phyloP scores from a whole-genome alignment of 768 basidiomycete species.

The Rhodotorula diobovata region DNA sequence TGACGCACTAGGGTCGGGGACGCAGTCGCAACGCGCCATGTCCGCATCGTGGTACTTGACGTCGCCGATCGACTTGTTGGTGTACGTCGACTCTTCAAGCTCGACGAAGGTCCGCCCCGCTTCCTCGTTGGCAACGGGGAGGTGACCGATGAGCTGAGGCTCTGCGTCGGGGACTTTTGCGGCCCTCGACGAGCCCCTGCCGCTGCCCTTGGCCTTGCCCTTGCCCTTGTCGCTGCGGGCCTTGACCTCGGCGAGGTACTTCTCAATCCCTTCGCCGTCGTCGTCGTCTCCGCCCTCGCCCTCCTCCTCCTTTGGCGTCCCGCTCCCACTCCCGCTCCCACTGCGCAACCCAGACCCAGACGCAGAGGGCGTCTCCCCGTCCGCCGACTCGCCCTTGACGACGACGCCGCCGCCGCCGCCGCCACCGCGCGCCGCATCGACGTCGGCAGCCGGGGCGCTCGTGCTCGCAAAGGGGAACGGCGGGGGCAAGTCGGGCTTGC shows the following conservation, averaged over 20 bases:
- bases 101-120: conserved; percentile 50
- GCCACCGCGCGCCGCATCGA: not conserved
- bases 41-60: conserved; percentile 56
- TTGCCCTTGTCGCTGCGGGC: not conserved
- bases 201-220: conserved; percentile 1
- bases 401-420: not conserved
- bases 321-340: not conserved
- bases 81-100: conserved; percentile 21
- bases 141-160: conserved; percentile 63
- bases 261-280: not conserved
- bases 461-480: conserved; percentile 14
- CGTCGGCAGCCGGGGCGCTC: not conserved
- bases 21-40: conserved; percentile 93
- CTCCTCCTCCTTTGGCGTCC: not conserved
- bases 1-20: conserved; percentile 73
- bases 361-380: not conserved
- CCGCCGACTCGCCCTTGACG: not conserved
- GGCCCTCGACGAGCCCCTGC: no score
- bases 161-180: conserved; percentile 2
- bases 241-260: not conserved
- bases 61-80: conserved; percentile 22
- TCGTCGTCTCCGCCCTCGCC: not conserved
- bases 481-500: conserved; percentile 16
- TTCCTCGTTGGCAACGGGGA: conserved; percentile 68
- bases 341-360: no score